Evolutionary conservation across 2,329 filamentous ascomycete genomes (phyloP).

Genomic region (Fusarium floridanum): DNA sequence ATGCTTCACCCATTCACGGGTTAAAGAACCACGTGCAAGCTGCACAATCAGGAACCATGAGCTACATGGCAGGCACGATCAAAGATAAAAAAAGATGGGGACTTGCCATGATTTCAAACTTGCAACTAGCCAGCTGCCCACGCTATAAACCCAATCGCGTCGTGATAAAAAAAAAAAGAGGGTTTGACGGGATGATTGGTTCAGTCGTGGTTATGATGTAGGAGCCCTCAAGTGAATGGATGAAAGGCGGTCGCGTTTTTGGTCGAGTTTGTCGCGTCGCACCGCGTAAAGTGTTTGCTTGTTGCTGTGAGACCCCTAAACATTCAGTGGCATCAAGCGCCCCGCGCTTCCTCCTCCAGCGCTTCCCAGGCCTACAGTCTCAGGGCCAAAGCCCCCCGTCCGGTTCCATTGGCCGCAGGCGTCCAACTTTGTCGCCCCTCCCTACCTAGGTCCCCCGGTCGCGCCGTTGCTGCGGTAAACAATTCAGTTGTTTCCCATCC

Average conservation of each 20-base stretch:
- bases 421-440: conserved; percentile 7
- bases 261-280: conserved; percentile 40
- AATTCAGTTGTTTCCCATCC: conserved; percentile 36
- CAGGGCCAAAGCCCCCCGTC: conserved; percentile 25
- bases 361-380: conserved; percentile 36
- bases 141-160: conserved; percentile 24
- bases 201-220: conserved; percentile 27
- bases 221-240: conserved; percentile 8
- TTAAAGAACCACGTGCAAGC: neutral
- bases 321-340: conserved; percentile 23
- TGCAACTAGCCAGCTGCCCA: conserved; percentile 10
- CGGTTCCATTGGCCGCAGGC: conserved; percentile 37
- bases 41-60: conserved; percentile 8
- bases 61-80: neutral
- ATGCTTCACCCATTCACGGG: conserved; percentile 20
- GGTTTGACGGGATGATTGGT: conserved; percentile 27
- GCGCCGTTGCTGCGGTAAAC: conserved; percentile 52
- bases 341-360: conserved; percentile 24
- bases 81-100: neutral
- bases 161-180: conserved; percentile 5
- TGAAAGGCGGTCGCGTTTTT: conserved; percentile 33
- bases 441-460: conserved; percentile 14
- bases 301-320: conserved; percentile 39
- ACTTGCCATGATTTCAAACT: conserved; percentile 38
- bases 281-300: conserved; percentile 54